Base-by-base conservation (phyloP, 2,329 filamentous ascomycete species). In the Exophiala sp. region DNA sequence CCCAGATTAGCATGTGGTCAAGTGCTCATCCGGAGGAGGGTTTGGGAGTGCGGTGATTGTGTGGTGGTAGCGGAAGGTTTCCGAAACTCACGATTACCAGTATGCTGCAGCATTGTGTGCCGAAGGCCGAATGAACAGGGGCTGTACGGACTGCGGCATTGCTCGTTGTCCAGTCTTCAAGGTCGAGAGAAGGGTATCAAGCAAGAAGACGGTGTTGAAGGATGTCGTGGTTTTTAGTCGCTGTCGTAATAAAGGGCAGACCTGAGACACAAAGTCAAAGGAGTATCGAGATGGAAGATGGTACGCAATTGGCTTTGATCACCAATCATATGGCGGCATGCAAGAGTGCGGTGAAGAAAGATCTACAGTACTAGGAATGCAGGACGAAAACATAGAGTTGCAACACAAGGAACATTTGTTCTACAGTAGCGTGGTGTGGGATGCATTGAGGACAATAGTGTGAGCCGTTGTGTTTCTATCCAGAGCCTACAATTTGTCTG, bases 81-180 rank as follows among this genome's bases (percentile, higher is more conserved):
- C 50, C 57, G 57, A 34, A 14, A 58, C 60, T 58, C 35, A 63
- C 58, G 54, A 52, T 59, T 63, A 58, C 56, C 24, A 29, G 24
- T 29, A 29, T 29, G 24, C 24, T 29, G 60, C 47, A 58, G 50
- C 60, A 63, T 63, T 54, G 49, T 63, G 58, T 53, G 57, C 60
- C 56, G 58, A 48, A 54, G 57, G 55, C 57, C 52, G 46, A 47
- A 36, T n/a, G 20, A 39, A 57, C 34, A 48, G 34, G 38, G 33
- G 46, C 21, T 38, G 49, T 33, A 55, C 51, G 42, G 47, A 35
- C 55, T 42, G 46, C 58, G 55, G 57, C 59, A 57, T 57, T 51
- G 55, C 54, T 57, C 47, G 53, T 40, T 40, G 29, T 33, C 34
- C 34, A 38, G 14, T 33, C 45, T 14, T 11, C 39, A 51, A 40